Percentiles rank a stretch among this genome's conserved stretches.
phyloP scores from a whole-genome alignment of 345 rosid genomes.

The Lepidium sativum region DNA sequence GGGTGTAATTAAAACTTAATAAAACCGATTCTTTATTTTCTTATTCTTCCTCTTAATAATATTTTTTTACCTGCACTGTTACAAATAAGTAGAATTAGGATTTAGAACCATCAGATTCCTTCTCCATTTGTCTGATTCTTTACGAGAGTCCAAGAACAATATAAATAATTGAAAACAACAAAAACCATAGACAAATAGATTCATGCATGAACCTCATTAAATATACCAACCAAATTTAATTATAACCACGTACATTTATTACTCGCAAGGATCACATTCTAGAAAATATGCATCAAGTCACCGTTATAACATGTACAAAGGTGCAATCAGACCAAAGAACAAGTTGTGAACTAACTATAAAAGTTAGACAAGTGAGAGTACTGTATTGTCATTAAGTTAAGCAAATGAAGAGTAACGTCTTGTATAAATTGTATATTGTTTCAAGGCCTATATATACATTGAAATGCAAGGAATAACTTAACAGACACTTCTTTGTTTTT shows the following conservation, averaged over 20 bases:
- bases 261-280: background rate
- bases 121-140: background rate
- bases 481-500: background rate
- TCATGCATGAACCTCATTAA: background rate
- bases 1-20: too few relatives aligned
- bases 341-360: background rate
- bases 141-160: conserved; percentile 4
- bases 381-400: background rate
- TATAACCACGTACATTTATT: background rate
- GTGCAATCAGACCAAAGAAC: background rate
- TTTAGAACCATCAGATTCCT: conserved; percentile 2
- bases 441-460: conserved; percentile 7
- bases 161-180: background rate
- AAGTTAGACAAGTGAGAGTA: too few relatives aligned
- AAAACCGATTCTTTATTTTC: too few relatives aligned
- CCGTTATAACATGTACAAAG: background rate
- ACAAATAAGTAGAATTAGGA: too few relatives aligned
- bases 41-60: too few relatives aligned
- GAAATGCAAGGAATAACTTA: conserved; percentile 4
- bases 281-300: background rate
- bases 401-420: background rate
- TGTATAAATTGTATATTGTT: conserved; percentile 6
- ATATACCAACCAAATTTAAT: background rate
- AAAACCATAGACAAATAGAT: background rate
- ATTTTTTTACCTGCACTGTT: too few relatives aligned